phyloP scores from a whole-genome alignment of 2,329 filamentous ascomycete genomes.

The Talaromyces piceae region DNA sequence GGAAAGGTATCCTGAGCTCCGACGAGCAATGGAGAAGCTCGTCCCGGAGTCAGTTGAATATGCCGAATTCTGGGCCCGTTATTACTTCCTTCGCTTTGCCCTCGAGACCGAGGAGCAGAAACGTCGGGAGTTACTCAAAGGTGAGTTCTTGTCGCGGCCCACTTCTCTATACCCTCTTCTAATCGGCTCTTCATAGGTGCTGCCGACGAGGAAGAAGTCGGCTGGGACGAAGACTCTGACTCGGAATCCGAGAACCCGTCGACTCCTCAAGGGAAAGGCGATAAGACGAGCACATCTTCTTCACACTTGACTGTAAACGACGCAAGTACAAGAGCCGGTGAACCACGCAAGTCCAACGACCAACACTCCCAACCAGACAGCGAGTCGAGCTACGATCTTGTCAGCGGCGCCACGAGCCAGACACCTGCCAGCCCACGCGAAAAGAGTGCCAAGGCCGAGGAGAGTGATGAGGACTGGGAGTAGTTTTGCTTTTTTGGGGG shows the following conservation, averaged over 20 bases:
- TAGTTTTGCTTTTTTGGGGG: slow-evolving; percentile 29
- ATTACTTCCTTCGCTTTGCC: slow-evolving; percentile 89
- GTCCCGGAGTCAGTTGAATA: slow-evolving; percentile 94
- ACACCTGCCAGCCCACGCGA: slow-evolving; percentile 61
- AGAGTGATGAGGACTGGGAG: slow-evolving; percentile 72
- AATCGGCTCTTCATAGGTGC: slow-evolving; percentile 1
- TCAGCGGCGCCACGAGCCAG: slow-evolving; percentile 72
- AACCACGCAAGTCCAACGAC: slow-evolving; percentile 69
- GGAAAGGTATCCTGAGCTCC: slow-evolving; percentile 76
- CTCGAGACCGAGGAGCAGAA: slow-evolving; percentile 89
- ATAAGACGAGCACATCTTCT: slow-evolving; percentile 23
- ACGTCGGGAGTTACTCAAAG: slow-evolving; percentile 82
- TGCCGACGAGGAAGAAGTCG: slow-evolving; percentile 65
- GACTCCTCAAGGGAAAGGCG: slow-evolving; percentile 37
- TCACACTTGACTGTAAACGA: slow-evolving; percentile 24
- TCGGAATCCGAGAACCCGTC: slow-evolving; percentile 39
- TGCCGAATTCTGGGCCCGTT: slow-evolving; percentile 81
- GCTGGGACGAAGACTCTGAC: slow-evolving; percentile 66
- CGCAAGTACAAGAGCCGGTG: slow-evolving; percentile 50
- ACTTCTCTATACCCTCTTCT: slow-evolving; percentile 1
- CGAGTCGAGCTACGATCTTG: slow-evolving; percentile 92
- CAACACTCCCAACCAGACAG: slow-evolving; percentile 87
- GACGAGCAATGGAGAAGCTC: slow-evolving; percentile 85
- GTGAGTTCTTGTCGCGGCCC: slow-evolving; percentile 43
- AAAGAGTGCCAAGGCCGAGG: slow-evolving; percentile 37